Evolutionary conservation across 441 rosid genomes (phyloP).

Genomic region (Jatropha multifida): DNA sequence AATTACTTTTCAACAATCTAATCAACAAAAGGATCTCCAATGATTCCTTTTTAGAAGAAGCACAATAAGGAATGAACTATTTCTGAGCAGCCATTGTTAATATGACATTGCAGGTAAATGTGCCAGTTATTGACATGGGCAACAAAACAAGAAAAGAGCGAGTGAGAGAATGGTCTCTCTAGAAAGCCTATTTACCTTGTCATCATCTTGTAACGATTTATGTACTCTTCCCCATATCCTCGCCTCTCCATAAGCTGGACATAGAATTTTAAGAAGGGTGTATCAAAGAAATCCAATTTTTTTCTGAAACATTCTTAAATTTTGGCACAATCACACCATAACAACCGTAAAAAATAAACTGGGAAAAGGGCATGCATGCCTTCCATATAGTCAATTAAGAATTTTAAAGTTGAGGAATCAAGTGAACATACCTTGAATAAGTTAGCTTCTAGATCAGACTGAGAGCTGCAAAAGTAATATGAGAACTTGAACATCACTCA

Average conservation of each 20-base stretch:
- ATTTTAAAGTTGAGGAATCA: not conserved
- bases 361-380: not conserved
- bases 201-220: slow-evolving; percentile 98
- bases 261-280: slow-evolving; percentile 23
- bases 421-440: slow-evolving; percentile 65
- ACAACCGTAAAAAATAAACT: not conserved
- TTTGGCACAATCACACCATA: not conserved
- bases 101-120: not conserved
- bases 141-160: not conserved
- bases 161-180: not conserved
- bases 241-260: slow-evolving; percentile 90
- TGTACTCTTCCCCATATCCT: slow-evolving; percentile 86
- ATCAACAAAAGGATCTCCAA: not conserved
- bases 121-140: not conserved
- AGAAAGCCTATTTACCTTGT: slow-evolving; percentile 57
- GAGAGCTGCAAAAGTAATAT: slow-evolving; percentile 60
- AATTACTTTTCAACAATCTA: not conserved
- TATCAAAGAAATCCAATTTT: slow-evolving; percentile 4
- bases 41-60: not conserved
- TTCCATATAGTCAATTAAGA: not conserved
- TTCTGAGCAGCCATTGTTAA: not conserved
- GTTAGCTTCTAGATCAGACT: slow-evolving; percentile 89
- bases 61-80: not conserved
- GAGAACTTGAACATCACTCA: slow-evolving; percentile 1
- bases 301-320: not conserved